Conservation (phyloP, 2,329 filamentous ascomycete genomes). For the Diaporthe vaccinii region DNA sequence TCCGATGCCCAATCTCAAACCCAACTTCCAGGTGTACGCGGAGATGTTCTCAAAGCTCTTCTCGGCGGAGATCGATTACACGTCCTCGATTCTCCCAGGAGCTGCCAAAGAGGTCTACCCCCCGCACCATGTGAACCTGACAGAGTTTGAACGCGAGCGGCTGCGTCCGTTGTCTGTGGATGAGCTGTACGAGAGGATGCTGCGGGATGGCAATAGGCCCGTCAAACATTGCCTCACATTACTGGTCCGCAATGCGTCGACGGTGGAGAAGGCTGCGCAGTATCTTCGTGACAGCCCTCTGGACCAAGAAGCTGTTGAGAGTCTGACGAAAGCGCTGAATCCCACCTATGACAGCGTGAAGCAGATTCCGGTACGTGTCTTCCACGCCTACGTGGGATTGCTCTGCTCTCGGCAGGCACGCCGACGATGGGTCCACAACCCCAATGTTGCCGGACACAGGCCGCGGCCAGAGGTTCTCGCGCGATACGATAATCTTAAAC, state of each 20-base stretch:
- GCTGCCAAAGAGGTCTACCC: conserved; percentile 69
- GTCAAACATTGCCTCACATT: conserved; percentile 64
- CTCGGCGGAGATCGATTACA: conserved; percentile 49
- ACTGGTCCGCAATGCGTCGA: conserved; percentile 66
- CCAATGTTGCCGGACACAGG: not conserved
- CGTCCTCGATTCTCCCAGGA: conserved; percentile 63
- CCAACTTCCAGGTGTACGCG: conserved; percentile 63
- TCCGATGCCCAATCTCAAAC: conserved; percentile 50
- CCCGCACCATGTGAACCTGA: conserved; percentile 70
- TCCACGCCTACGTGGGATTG: conserved; percentile 66
- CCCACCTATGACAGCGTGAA: conserved; percentile 44
- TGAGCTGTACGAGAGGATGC: conserved; percentile 73
- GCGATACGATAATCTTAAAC: conserved; percentile 45
- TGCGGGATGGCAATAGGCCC: conserved; percentile 61
- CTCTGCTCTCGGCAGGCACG: conserved; percentile 51
- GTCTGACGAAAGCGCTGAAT: conserved; percentile 42
- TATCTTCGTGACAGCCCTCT: conserved; percentile 64
- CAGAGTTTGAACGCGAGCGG: conserved; percentile 75
- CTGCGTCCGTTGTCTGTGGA: conserved; percentile 70
- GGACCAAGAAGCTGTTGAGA: conserved; percentile 38
- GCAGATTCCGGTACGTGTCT: conserved; percentile 52
- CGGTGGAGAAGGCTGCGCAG: conserved; percentile 59
- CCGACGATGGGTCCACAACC: conserved; percentile 30
- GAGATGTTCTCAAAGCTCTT: conserved; percentile 73
- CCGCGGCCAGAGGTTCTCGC: conserved; percentile 15